Conservation (phyloP, 2,329 filamentous ascomycete species). For the Fusarium hainanense region DNA sequence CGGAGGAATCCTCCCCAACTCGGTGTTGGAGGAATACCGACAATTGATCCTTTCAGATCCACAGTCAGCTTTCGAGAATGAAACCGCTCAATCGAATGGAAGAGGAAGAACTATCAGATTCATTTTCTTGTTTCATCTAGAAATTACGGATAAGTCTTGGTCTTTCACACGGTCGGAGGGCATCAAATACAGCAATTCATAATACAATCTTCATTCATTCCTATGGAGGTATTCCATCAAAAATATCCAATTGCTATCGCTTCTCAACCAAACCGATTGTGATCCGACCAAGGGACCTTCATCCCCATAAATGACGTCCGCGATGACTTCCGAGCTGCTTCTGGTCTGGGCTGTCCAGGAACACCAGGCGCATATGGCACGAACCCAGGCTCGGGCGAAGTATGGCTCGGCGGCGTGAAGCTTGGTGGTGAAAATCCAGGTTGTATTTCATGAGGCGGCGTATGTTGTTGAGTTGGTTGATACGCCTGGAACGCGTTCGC, state of each 20-base stretch:
- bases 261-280: background rate
- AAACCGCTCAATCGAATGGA: too few relatives aligned
- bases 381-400: slow-evolving; percentile 1
- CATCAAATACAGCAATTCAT: background rate
- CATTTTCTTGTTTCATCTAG: too few relatives aligned
- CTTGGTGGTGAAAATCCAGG: background rate
- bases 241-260: background rate
- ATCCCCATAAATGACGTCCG: slow-evolving; percentile 29
- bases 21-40: background rate
- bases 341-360: background rate
- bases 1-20: background rate
- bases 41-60: background rate
- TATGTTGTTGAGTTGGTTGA: slow-evolving; percentile 10
- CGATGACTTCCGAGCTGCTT: slow-evolving; percentile 4
- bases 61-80: background rate
- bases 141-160: too few relatives aligned
- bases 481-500: slow-evolving; percentile 19
- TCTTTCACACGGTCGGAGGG: background rate
- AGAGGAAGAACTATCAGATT: too few relatives aligned
- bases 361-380: slow-evolving; percentile 1
- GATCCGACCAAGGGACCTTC: slow-evolving; percentile 30
- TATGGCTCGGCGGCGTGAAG: background rate
- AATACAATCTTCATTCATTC: background rate
- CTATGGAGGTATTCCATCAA: too few relatives aligned
- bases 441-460: background rate